A percentile compares a stretch with the other conserved stretches of the same genome.
Evolutionary conservation across 176 grass and related monocot species (phyloP).

Genomic region (Oryza nivara): DNA sequence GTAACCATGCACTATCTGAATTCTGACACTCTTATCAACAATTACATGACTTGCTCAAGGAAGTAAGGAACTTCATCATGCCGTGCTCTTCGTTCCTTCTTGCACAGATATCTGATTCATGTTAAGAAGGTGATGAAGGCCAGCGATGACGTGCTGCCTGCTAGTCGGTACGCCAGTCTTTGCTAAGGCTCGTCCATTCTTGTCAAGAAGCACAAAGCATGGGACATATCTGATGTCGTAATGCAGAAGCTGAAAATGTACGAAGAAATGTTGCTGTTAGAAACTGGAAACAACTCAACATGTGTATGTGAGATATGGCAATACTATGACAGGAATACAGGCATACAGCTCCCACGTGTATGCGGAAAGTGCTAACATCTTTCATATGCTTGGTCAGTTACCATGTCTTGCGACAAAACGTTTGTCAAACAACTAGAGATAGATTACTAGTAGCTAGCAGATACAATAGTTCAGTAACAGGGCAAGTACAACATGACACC

Average conservation of each 20-base stretch:
- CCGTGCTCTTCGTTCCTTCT: conserved; percentile 31
- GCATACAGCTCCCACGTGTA: not conserved
- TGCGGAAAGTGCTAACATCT: not conserved
- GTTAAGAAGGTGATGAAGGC: conserved; percentile 81
- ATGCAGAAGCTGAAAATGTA: conserved; percentile 77
- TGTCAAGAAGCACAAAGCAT: conserved; percentile 96
- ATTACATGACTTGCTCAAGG: conserved; percentile 9
- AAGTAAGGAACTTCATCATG: conserved; percentile 30
- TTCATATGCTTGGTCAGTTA: conserved; percentile 6
- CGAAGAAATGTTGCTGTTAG: conserved; percentile 22
- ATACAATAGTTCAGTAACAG: not conserved
- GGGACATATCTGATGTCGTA: conserved; percentile 91
- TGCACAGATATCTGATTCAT: conserved; percentile 48
- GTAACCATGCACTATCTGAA: conserved; percentile 1
- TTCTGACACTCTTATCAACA: not conserved
- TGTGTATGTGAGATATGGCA: not conserved
- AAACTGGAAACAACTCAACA: not conserved
- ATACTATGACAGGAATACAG: conserved; percentile 1
- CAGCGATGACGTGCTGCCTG: conserved; percentile 76
- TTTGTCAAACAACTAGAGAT: too few species aligned
- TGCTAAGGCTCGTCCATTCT: conserved; percentile 73
- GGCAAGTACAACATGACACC: not conserved
- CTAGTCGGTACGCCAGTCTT: conserved; percentile 90
- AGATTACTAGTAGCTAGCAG: not conserved
- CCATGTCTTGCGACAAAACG: not conserved